Evolutionary conservation across 2,329 filamentous ascomycete species (phyloP).

Genomic region (Phoma sp.): DNA sequence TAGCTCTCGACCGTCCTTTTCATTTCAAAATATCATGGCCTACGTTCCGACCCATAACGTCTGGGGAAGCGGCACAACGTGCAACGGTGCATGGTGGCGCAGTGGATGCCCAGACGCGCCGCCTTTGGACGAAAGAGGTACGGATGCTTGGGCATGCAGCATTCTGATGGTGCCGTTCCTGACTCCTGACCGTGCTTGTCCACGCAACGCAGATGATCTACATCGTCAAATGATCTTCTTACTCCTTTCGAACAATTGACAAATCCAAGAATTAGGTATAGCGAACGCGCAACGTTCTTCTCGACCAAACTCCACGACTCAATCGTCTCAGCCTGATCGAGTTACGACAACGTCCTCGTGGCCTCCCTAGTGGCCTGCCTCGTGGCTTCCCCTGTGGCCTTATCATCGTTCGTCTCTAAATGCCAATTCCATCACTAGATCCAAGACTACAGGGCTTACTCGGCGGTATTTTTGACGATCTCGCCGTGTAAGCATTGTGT

Average conservation of each 20-base stretch:
- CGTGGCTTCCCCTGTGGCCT: slow-evolving; percentile 1
- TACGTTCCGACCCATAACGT: slow-evolving; percentile 11
- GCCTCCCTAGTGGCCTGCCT: background rate
- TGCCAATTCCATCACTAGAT: background rate
- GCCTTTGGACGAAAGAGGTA: background rate
- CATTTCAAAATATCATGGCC: slow-evolving; percentile 8
- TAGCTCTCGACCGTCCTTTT: slow-evolving; percentile 7
- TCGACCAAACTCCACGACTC: slow-evolving; percentile 14
- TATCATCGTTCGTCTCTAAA: background rate
- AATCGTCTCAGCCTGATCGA: background rate
- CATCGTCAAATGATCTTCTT: slow-evolving; percentile 11
- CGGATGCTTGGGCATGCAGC: background rate
- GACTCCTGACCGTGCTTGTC: slow-evolving; percentile 7
- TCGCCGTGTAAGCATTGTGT: background rate
- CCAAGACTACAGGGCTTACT: background rate
- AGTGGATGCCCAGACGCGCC: background rate
- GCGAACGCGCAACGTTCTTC: slow-evolving; percentile 3
- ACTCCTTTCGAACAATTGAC: slow-evolving; percentile 9
- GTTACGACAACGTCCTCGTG: slow-evolving; percentile 5
- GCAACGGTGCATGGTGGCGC: slow-evolving; percentile 10
- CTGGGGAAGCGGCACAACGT: slow-evolving; percentile 16
- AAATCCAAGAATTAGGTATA: slow-evolving; percentile 2
- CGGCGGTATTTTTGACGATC: background rate
- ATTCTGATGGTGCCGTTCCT: slow-evolving; percentile 3
- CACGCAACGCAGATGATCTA: slow-evolving; percentile 6